These are phyloP conservation scores for Rehmannia glutinosa DNA, from an alignment of 257 asterid genomes.

Conservation along the genomic window DNA sequence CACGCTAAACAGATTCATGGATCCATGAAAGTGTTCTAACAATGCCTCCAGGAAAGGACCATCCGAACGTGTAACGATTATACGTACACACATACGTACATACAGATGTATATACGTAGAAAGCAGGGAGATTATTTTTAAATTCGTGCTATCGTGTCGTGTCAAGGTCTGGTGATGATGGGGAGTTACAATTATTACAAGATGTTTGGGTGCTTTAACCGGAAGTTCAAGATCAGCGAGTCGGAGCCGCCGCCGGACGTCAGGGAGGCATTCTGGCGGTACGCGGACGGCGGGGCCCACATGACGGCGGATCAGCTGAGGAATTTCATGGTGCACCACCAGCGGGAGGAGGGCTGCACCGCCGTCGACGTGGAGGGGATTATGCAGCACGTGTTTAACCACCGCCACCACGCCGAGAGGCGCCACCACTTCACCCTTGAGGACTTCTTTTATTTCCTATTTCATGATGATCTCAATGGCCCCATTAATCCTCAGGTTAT, in stretches of 20 bases:
- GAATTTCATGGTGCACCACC: constrained; percentile 57
- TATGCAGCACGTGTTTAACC: constrained; percentile 44
- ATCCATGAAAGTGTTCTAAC: background rate
- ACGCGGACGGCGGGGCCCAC: constrained; percentile 43
- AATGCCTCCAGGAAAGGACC: background rate
- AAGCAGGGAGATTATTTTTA: no score
- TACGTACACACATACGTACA: background rate
- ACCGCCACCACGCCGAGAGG: constrained; percentile 48
- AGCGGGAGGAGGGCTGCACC: constrained; percentile 52
- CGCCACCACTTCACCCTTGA: constrained; percentile 49
- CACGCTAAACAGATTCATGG: background rate
- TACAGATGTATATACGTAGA: background rate
- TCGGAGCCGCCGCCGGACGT: constrained; percentile 91
- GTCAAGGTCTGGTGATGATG: constrained; percentile 32
- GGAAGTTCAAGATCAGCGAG: constrained; percentile 89
- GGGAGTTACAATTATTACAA: constrained; percentile 89
- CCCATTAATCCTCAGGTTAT: constrained; percentile 67
- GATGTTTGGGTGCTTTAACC: constrained; percentile 87
- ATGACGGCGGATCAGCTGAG: constrained; percentile 69
- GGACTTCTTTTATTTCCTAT: constrained; percentile 72
- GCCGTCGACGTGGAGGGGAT: constrained; percentile 51
- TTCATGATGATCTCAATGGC: constrained; percentile 87
- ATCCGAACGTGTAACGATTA: constrained; percentile 7
- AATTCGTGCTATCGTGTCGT: no score
- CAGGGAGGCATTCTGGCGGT: constrained; percentile 52